Conservation (phyloP, 2,329 filamentous ascomycete genomes). For the Leptosphaerulina australis region DNA sequence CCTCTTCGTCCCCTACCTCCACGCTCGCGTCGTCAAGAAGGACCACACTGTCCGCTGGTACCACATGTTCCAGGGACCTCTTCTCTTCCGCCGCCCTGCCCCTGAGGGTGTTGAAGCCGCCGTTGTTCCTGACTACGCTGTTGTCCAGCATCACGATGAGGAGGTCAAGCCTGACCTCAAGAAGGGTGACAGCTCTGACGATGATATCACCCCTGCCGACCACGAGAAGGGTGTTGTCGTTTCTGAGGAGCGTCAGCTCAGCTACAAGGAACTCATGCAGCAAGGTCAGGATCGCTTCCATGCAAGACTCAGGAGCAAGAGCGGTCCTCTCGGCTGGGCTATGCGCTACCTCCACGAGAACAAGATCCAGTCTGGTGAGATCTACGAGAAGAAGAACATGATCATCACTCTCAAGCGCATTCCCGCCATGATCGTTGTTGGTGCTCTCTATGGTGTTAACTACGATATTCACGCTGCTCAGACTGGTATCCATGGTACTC, state of each 20-base stretch:
- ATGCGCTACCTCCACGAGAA: slow-evolving; percentile 78
- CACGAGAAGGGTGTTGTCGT: slow-evolving; percentile 41
- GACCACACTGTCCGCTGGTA: slow-evolving; percentile 70
- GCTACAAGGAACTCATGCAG: slow-evolving; percentile 67
- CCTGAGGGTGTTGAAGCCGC: slow-evolving; percentile 61
- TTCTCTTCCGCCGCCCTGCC: slow-evolving; percentile 60
- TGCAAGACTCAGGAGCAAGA: slow-evolving; percentile 65
- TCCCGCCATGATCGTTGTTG: slow-evolving; percentile 69
- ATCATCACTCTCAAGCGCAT: slow-evolving; percentile 67
- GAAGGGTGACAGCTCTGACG: slow-evolving; percentile 42
- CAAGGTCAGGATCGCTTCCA: slow-evolving; percentile 65
- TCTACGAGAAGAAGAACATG: slow-evolving; percentile 78
- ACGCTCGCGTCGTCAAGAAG: slow-evolving; percentile 71
- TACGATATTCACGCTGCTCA: slow-evolving; percentile 84
- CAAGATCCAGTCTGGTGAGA: slow-evolving; percentile 71
- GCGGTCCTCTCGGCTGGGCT: slow-evolving; percentile 79
- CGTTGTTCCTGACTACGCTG: slow-evolving; percentile 75
- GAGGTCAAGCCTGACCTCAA: slow-evolving; percentile 36
- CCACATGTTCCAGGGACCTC: slow-evolving; percentile 66
- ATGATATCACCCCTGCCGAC: slow-evolving; percentile 31
- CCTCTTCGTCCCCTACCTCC: slow-evolving; percentile 76
- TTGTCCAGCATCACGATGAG: slow-evolving; percentile 67
- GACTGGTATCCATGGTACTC: slow-evolving; percentile 71
- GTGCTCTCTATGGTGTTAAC: slow-evolving; percentile 73
- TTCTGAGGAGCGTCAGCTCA: slow-evolving; percentile 57